Evolutionary conservation across 768 basidiomycete genomes (phyloP).

Genomic region (Guyanaporus albipodus): DNA sequence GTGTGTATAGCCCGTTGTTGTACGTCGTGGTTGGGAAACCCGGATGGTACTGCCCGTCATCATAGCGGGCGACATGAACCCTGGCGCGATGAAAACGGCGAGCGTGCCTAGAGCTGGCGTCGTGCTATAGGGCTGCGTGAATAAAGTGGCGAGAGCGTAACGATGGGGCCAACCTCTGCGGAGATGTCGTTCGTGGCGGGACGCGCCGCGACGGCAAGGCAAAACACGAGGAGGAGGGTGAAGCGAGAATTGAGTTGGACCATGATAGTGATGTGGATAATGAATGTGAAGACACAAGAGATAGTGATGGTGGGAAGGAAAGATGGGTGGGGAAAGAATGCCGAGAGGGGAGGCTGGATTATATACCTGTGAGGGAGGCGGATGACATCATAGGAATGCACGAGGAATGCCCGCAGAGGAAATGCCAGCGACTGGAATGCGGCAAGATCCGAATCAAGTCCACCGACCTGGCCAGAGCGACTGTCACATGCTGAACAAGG

Average conservation of each 20-base stretch:
- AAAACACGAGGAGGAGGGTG: slow-evolving; percentile 27
- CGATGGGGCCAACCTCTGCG: slow-evolving; percentile 8
- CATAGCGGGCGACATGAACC: slow-evolving; percentile 11
- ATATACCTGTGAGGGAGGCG: slow-evolving; percentile 17
- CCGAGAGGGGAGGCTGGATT: slow-evolving; percentile 7
- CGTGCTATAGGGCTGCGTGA: slow-evolving; percentile 10
- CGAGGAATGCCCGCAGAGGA: too few relatives aligned
- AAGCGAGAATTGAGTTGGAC: slow-evolving; percentile 29
- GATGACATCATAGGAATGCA: slow-evolving; percentile 17
- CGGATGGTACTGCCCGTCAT: slow-evolving; percentile 21
- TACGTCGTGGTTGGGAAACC: slow-evolving; percentile 18
- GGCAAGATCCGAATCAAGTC: too few relatives aligned
- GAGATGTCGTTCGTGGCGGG: slow-evolving; percentile 5
- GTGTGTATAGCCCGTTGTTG: too few relatives aligned
- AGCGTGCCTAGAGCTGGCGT: slow-evolving; percentile 1
- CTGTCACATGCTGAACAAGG: too few relatives aligned
- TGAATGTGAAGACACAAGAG: slow-evolving; percentile 19
- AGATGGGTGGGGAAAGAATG: slow-evolving; percentile 2
- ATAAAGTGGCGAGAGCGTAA: neutral
- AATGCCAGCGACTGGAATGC: neutral
- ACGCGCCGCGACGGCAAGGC: slow-evolving; percentile 20
- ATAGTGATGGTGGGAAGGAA: slow-evolving; percentile 13
- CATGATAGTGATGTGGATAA: slow-evolving; percentile 29
- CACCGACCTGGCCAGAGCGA: too few relatives aligned
- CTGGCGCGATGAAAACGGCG: slow-evolving; percentile 14